phyloP scores from a whole-genome alignment of 2,329 filamentous ascomycete genomes.

The Diaporthe sp. region DNA sequence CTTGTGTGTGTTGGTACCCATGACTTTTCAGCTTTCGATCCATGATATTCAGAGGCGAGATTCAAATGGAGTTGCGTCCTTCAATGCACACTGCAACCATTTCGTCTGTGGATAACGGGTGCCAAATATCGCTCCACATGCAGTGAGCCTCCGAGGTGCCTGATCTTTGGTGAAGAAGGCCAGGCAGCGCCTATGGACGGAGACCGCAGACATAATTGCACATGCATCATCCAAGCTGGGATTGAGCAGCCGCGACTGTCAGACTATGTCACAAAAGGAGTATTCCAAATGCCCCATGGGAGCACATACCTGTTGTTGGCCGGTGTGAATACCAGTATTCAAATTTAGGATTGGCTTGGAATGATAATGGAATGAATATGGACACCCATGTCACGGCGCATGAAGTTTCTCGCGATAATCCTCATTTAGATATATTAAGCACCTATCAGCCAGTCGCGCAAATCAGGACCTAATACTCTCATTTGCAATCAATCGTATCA shows the following conservation, averaged over 20 bases:
- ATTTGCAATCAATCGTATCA: too few relatives aligned
- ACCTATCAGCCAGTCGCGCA: background rate
- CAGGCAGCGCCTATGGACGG: background rate
- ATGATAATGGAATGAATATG: background rate
- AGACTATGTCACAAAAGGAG: background rate
- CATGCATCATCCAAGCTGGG: background rate
- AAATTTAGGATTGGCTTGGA: slow-evolving; percentile 1
- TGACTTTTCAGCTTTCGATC: background rate
- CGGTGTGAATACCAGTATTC: background rate
- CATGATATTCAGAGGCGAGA: background rate
- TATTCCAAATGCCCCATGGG: background rate
- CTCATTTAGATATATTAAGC: background rate
- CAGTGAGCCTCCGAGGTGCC: background rate
- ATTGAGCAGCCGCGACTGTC: background rate
- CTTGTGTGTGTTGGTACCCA: background rate
- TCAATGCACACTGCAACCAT: background rate
- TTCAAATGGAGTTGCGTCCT: background rate
- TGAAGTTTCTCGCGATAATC: slow-evolving; percentile 13
- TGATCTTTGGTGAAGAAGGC: too few relatives aligned
- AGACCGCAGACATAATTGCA: background rate
- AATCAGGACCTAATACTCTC: background rate
- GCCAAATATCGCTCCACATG: background rate
- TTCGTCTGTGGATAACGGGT: too few relatives aligned
- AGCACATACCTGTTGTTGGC: background rate
- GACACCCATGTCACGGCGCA: background rate